These are phyloP conservation scores for Purpureocillium takamizusanense DNA, from an alignment of 2,329 filamentous ascomycete genomes.

Conservation along the genomic window DNA sequence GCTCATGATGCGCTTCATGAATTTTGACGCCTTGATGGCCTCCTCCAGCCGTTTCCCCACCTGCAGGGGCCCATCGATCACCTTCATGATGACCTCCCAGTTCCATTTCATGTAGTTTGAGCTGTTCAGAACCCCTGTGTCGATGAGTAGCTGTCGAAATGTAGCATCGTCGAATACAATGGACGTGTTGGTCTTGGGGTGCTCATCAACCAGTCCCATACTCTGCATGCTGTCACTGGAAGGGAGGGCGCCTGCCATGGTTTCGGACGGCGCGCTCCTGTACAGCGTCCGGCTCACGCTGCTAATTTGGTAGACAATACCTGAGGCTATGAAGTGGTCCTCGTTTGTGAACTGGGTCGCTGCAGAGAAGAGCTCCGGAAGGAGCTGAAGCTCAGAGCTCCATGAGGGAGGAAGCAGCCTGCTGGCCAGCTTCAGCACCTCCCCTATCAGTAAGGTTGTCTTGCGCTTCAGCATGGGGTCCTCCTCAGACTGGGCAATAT, in stretches of 20 bases:
- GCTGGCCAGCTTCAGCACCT: conserved; percentile 82
- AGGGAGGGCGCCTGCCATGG: conserved; percentile 26
- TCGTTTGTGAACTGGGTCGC: conserved; percentile 65
- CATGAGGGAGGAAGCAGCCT: conserved; percentile 73
- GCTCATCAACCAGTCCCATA: conserved; percentile 44
- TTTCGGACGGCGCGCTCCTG: conserved; percentile 53
- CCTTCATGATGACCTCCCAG: conserved; percentile 83
- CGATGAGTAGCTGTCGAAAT: conserved; percentile 56
- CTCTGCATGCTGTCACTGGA: conserved; percentile 37
- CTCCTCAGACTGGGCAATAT: conserved; percentile 59
- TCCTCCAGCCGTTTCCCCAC: conserved; percentile 90
- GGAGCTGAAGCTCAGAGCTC: conserved; percentile 76
- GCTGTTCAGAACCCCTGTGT: conserved; percentile 79
- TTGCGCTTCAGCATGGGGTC: conserved; percentile 72
- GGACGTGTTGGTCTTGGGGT: conserved; percentile 40
- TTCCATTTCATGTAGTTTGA: conserved; percentile 95
- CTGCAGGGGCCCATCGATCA: conserved; percentile 86
- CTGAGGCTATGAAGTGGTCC: conserved; percentile 69
- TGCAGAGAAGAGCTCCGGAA: conserved; percentile 75
- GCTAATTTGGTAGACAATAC: conserved; percentile 95
- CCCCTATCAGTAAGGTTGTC: conserved; percentile 81
- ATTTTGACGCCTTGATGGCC: conserved; percentile 89
- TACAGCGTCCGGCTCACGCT: conserved; percentile 92
- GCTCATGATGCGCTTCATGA: conserved; percentile 86
- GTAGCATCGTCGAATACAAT: conserved; percentile 49